Conservation (phyloP, 1,139 yeast species). For the Debaryomyces nepalensis region DNA sequence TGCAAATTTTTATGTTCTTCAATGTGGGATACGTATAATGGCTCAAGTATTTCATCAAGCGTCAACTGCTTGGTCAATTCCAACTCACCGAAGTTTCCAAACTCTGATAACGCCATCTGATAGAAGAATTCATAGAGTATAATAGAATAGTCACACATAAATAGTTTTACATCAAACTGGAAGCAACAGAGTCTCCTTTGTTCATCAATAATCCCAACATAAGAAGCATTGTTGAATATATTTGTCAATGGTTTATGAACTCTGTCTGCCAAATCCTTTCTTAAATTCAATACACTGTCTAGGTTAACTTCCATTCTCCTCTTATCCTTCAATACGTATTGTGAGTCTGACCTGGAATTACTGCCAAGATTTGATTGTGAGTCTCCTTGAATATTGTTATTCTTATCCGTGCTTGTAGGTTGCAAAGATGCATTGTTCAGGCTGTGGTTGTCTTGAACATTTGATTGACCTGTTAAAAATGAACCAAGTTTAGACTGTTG, state of each 20-base stretch:
- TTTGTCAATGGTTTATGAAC: slow-evolving; percentile 63
- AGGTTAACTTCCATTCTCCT: slow-evolving; percentile 46
- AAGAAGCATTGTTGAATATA: slow-evolving; percentile 70
- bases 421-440: too few relatives aligned
- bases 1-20: slow-evolving; percentile 17
- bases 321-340: slow-evolving; percentile 14
- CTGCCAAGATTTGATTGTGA: not conserved
- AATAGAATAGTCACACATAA: slow-evolving; percentile 79
- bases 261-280: slow-evolving; percentile 51
- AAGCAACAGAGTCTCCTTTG: slow-evolving; percentile 72
- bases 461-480: slow-evolving; percentile 31
- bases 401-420: too few relatives aligned
- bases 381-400: not conserved
- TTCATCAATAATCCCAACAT: slow-evolving; percentile 83
- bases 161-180: slow-evolving; percentile 79
- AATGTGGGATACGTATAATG: slow-evolving; percentile 25
- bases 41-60: slow-evolving; percentile 34
- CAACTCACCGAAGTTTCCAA: slow-evolving; percentile 79
- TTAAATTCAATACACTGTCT: slow-evolving; percentile 61
- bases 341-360: not conserved
- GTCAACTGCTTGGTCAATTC: slow-evolving; percentile 44
- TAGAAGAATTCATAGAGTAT: slow-evolving; percentile 73
- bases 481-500: slow-evolving; percentile 62
- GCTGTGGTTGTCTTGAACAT: too few relatives aligned
- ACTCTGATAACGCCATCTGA: slow-evolving; percentile 77